Evolutionary conservation across 495 filamentous ascomycete genomes (phyloP).

Genomic region (Aspergillus panamensis): DNA sequence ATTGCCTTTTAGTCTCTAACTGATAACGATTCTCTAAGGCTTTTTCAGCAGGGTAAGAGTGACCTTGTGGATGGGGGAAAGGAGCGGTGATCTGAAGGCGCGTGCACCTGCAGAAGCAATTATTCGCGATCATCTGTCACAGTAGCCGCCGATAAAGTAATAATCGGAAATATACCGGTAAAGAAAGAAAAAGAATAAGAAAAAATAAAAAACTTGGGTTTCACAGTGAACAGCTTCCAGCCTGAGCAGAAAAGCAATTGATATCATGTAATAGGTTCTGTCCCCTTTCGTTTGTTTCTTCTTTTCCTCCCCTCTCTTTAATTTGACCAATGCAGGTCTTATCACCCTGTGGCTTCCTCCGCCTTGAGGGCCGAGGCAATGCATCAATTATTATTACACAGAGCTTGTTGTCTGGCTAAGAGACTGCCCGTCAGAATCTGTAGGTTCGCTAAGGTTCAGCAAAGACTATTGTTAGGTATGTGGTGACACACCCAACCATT

Average conservation of each 20-base stretch:
- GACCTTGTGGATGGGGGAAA: neutral
- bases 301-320: neutral
- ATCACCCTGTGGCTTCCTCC: too few species aligned
- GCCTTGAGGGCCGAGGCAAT: too few species aligned
- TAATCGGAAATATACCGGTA: neutral
- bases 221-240: too few species aligned
- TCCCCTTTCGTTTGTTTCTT: neutral
- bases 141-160: neutral
- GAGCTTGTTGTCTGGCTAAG: neutral
- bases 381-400: neutral
- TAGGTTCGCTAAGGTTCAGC: slow-evolving; percentile 1
- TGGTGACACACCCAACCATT: slow-evolving; percentile 5
- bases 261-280: neutral
- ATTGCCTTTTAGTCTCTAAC: neutral
- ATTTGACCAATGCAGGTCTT: neutral
- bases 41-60: neutral
- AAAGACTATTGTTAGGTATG: slow-evolving; percentile 1
- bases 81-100: neutral
- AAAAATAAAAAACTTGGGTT: neutral
- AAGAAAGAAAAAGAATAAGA: neutral
- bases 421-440: neutral
- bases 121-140: neutral
- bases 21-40: neutral
- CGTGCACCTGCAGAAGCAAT: neutral
- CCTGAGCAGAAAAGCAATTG: neutral